Evolutionary conservation across 345 rosid genomes (phyloP).

Genomic region (Heritiera littoralis): DNA sequence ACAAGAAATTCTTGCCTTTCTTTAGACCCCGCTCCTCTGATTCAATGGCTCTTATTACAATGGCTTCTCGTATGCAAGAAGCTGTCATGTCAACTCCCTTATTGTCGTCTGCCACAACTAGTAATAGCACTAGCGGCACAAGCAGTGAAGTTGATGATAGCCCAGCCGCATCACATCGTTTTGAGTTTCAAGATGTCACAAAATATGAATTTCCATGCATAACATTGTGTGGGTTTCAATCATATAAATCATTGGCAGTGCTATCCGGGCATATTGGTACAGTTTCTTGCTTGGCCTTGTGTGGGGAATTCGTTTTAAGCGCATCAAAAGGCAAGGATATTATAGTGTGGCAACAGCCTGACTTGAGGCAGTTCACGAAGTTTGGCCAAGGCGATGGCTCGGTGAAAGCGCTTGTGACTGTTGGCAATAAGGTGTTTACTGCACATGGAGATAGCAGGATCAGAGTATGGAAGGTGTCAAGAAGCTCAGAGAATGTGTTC

Average conservation of each 20-base stretch:
- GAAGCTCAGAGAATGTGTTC: constrained; percentile 68
- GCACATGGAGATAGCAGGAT: constrained; percentile 96
- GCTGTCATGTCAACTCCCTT: constrained; percentile 53
- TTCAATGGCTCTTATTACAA: constrained; percentile 15
- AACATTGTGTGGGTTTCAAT: constrained; percentile 34
- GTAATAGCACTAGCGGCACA: constrained; percentile 32
- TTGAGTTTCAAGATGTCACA: constrained; percentile 34
- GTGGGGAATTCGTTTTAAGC: constrained; percentile 87
- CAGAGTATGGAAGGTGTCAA: constrained; percentile 79
- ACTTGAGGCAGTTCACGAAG: constrained; percentile 76
- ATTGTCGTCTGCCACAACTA: constrained; percentile 40
- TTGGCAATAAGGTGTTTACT: constrained; percentile 66
- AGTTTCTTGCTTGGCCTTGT: constrained; percentile 76
- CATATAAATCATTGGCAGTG: constrained; percentile 63
- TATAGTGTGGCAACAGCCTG: constrained; percentile 98
- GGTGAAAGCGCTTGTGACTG: constrained; percentile 75
- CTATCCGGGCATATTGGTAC: constrained; percentile 82
- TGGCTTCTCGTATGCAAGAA: constrained; percentile 28
- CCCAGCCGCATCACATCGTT: constrained; percentile 41
- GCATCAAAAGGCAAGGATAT: constrained; percentile 95
- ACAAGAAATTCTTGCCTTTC: constrained; percentile 42
- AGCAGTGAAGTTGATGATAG: constrained; percentile 57
- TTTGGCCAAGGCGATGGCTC: constrained; percentile 94
- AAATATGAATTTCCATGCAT: constrained; percentile 29
- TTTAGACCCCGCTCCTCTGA: constrained; percentile 20